Base-by-base conservation (phyloP, 2,329 filamentous ascomycete genomes). In the Aureobasidium sp. region DNA sequence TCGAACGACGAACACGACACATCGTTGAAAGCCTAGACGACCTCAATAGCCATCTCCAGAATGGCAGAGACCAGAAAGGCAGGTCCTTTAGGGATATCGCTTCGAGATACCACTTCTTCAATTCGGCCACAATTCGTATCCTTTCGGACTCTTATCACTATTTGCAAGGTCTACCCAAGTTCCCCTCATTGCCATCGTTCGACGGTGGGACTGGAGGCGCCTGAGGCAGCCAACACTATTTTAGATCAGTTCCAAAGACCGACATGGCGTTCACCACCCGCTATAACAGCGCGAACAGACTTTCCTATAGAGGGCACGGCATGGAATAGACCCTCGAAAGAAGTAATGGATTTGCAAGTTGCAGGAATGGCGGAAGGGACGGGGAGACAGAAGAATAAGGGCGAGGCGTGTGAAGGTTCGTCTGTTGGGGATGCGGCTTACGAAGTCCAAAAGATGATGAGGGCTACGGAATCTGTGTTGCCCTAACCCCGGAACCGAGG, bases 391-490 rank as follows among this genome's bases (percentile, higher is more conserved):
- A 11, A 53, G 20, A 37, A 41, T 25, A 41, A 55, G 51, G 51
- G 25, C 51, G 20, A 42, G 51, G 51, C 29, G 52, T 17, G 39
- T 9, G 39, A 34, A 57, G 31, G 37, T 55, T 31, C 34, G 36
- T 27, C 39, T 48, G 55, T 59, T 59, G 42, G 55, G 53, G 53
- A 59, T 59, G 55, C 55, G 55, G 55, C 55, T 59, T 59, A 59
- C 29, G 27, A 20, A n/a, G 11, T 57, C 22, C 39, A 39, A 52
- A 9, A 7, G 20, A 20, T 12, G 27, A n/a, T n/a, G 34, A 34
- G 31, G 49, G 37, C 51, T 55, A 25, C 31, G 31, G 49, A 52
- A 9, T 17, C 25, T 31, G 14, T 55, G 3, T 17, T 34, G 15
- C 29, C 53, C 53, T 45, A 14, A n/a, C 11, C 14, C 20, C 29